A percentile compares a stretch with the other conserved stretches of the same genome.
These are phyloP conservation scores for Diplocarpon rosae DNA, from an alignment of 2,329 filamentous ascomycete species.

Conservation along the genomic window DNA sequence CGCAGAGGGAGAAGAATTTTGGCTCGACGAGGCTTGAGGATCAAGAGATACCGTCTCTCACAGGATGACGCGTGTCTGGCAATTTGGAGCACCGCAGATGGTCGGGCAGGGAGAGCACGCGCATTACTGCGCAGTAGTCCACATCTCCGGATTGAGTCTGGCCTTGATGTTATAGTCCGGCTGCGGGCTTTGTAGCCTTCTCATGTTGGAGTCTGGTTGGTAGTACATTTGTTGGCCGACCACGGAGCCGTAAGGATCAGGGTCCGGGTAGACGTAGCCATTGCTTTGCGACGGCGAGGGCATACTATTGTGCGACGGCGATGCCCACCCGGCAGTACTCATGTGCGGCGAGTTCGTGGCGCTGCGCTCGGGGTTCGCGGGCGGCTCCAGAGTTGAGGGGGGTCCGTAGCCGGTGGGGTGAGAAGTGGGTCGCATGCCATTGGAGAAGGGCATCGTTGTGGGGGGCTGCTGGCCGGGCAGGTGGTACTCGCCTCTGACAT, in stretches of 20 bases:
- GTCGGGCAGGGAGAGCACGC: background rate
- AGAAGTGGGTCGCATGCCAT: conserved; percentile 59
- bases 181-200: conserved; percentile 66
- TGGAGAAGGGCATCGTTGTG: conserved; percentile 45
- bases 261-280: conserved; percentile 71
- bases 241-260: conserved; percentile 57
- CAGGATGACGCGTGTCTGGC: background rate
- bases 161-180: conserved; percentile 56
- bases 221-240: conserved; percentile 62
- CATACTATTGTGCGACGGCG: conserved; percentile 53
- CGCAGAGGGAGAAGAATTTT: conserved; percentile 8
- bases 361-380: conserved; percentile 68
- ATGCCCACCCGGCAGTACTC: conserved; percentile 64
- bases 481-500: conserved; percentile 57
- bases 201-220: conserved; percentile 48
- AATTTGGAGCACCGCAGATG: background rate
- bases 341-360: conserved; percentile 82
- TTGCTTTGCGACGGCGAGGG: conserved; percentile 54
- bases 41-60: background rate
- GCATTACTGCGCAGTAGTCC: conserved; percentile 37
- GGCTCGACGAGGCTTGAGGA: conserved; percentile 2
- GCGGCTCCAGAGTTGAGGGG: conserved; percentile 65
- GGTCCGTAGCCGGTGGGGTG: conserved; percentile 78
- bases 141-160: conserved; percentile 39
- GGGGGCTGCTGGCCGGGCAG: conserved; percentile 47